Evolutionary conservation across 305 asterid species (phyloP).

Genomic region (Fraxinus latifolia): DNA sequence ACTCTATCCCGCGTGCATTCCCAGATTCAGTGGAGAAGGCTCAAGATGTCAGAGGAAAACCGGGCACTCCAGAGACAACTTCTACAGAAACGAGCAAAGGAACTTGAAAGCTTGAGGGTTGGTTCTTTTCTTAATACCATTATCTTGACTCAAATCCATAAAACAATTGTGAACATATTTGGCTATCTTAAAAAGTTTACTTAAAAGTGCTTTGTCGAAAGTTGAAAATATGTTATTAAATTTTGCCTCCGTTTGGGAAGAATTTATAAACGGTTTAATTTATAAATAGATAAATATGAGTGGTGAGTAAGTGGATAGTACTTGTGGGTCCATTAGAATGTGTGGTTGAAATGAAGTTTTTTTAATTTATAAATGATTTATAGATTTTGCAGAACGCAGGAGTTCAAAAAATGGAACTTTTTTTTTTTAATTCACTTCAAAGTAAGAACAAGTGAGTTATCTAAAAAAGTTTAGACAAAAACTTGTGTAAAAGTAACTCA

Average conservation of each 20-base stretch:
- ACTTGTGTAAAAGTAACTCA: neutral
- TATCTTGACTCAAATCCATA: neutral
- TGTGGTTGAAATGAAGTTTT: neutral
- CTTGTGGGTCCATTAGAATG: neutral
- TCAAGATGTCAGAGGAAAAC: slow-evolving; percentile 68
- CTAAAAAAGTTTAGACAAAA: neutral
- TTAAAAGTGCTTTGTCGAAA: neutral
- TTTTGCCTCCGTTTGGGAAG: neutral
- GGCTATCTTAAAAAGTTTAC: neutral
- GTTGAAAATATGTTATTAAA: neutral
- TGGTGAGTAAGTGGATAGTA: too few relatives aligned
- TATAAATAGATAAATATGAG: neutral
- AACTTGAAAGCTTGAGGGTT: slow-evolving; percentile 61
- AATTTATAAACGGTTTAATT: neutral
- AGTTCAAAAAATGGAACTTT: neutral
- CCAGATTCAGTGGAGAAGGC: slow-evolving; percentile 81
- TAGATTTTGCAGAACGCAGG: neutral
- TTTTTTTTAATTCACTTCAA: neutral
- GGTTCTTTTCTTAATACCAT: slow-evolving; percentile 27
- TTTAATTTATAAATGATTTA: too few relatives aligned
- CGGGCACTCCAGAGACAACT: slow-evolving; percentile 71
- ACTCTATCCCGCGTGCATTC: slow-evolving; percentile 83
- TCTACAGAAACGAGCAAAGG: slow-evolving; percentile 69
- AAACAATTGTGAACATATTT: neutral
- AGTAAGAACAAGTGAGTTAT: neutral